Percentiles rank a stretch among this genome's conserved stretches.
These are phyloP conservation scores for Pseudogymnoascus sp. DNA, from an alignment of 2,329 filamentous ascomycete species.

Conservation along the genomic window DNA sequence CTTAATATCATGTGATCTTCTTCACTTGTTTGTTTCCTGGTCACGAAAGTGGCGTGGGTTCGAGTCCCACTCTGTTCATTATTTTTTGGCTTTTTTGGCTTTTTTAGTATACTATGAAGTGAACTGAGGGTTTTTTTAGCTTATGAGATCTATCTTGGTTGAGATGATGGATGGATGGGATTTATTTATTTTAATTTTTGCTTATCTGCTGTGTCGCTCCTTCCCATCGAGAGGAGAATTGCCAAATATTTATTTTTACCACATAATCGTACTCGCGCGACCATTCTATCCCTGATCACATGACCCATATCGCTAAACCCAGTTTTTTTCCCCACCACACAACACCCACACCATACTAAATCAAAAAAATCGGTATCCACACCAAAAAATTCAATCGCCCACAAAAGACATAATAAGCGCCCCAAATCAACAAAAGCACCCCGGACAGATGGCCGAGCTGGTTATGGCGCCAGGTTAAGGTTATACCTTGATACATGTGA, in stretches of 20 bases:
- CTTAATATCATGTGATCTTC: too few relatives aligned
- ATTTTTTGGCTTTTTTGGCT: not conserved
- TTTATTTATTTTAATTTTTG: not conserved
- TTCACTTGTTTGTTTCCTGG: slow-evolving; percentile 23
- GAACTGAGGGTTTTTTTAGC: too few relatives aligned
- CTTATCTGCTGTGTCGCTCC: not conserved
- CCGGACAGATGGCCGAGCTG: not conserved
- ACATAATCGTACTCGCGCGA: not conserved
- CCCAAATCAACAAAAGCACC: not conserved
- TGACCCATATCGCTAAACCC: not conserved
- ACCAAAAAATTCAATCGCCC: not conserved
- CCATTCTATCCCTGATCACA: not conserved
- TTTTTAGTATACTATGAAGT: too few relatives aligned
- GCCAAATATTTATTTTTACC: too few relatives aligned
- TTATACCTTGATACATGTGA: too few relatives aligned
- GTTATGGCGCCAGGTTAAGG: not conserved
- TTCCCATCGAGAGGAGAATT: not conserved
- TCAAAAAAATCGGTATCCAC: not conserved
- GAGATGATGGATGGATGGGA: not conserved
- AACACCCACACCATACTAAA: too few relatives aligned
- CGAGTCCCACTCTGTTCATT: slow-evolving; percentile 31
- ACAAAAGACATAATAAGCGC: not conserved
- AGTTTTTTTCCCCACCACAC: not conserved
- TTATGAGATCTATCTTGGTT: not conserved
- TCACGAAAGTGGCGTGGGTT: slow-evolving; percentile 33